Percentiles rank a stretch among this genome's conserved stretches.
phyloP scores from a whole-genome alignment of 1,139 yeast species.

The Spencermartinsiella ligniputridi region DNA sequence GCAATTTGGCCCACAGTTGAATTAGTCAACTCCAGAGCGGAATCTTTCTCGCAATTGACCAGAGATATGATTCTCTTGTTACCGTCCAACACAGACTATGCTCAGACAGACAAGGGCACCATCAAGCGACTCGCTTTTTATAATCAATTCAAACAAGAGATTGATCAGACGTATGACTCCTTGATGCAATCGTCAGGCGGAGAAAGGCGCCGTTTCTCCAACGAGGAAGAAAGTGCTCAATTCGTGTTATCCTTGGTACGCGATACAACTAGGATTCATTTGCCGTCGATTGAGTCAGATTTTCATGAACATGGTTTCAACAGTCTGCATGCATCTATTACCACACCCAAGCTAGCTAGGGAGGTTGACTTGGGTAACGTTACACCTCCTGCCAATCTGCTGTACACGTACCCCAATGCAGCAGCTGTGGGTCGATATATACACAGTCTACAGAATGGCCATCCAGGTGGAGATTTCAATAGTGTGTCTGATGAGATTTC shows the following conservation, averaged over 20 bases:
- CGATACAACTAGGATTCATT: background rate
- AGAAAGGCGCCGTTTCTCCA: background rate
- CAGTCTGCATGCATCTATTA: background rate
- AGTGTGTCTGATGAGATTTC: too few species aligned
- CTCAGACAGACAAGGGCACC: conserved; percentile 3
- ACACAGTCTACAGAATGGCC: too few species aligned
- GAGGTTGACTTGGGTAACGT: background rate
- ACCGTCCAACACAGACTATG: background rate
- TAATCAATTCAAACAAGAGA: background rate
- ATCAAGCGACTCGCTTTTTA: background rate
- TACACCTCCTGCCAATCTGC: background rate
- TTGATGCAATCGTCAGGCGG: background rate
- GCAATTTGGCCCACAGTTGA: conserved; percentile 1
- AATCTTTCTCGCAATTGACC: background rate
- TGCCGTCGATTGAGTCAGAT: background rate
- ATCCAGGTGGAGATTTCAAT: too few species aligned
- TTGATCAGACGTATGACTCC: background rate
- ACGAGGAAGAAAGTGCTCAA: background rate
- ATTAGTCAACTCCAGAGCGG: background rate
- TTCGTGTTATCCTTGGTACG: background rate
- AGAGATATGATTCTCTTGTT: background rate
- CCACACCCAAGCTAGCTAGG: background rate
- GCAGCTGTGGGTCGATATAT: too few species aligned
- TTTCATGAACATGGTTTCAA: conserved; percentile 1
- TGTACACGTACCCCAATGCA: background rate